Percentiles rank a stretch among this genome's conserved stretches.
Evolutionary conservation across 1,284 basidiomycete genomes (phyloP).

Genomic region (Trichosporon sp.): DNA sequence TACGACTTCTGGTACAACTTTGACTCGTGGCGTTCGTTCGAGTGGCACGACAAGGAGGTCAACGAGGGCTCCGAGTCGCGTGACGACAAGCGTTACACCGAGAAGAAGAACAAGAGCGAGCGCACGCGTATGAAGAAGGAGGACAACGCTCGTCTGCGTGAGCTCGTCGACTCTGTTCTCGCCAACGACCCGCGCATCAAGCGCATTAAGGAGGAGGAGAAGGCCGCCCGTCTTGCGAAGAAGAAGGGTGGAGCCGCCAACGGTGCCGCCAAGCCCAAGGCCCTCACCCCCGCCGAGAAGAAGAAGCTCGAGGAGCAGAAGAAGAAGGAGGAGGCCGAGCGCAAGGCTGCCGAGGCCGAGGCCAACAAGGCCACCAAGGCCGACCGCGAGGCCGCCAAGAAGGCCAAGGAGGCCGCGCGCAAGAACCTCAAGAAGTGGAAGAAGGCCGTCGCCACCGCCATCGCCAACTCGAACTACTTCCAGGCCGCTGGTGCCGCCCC

Average conservation of each 20-base stretch:
- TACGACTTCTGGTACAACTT: constrained; percentile 99
- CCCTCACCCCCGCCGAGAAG: constrained; percentile 67
- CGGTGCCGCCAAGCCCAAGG: constrained; percentile 58
- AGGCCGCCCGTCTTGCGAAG: constrained; percentile 91
- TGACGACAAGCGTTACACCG: constrained; percentile 97
- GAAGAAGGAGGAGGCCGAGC: constrained; percentile 74
- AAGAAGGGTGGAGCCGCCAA: constrained; percentile 65
- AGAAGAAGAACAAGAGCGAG: constrained; percentile 99
- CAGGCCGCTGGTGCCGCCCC: constrained; percentile 58
- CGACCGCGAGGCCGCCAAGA: constrained; percentile 83
- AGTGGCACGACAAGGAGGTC: constrained; percentile 97
- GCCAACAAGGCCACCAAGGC: constrained; percentile 59
- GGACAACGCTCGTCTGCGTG: constrained; percentile 86
- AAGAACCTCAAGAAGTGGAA: constrained; percentile 62
- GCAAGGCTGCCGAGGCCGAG: constrained; percentile 72
- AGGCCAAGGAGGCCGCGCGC: constrained; percentile 72
- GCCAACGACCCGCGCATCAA: constrained; percentile 93
- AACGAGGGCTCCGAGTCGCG: constrained; percentile 98
- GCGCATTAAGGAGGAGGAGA: constrained; percentile 94
- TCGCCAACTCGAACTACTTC: constrained; percentile 64
- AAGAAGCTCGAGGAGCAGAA: constrained; percentile 73
- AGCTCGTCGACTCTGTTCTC: constrained; percentile 84
- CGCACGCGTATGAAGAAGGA: constrained; percentile 96
- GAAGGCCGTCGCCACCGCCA: constrained; percentile 59
- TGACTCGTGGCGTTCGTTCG: constrained; percentile 97